A percentile compares a stretch with the other conserved stretches of the same genome.
These are phyloP conservation scores for Diaporthe vaccinii DNA, from an alignment of 2,329 filamentous ascomycete genomes.

Conservation along the genomic window DNA sequence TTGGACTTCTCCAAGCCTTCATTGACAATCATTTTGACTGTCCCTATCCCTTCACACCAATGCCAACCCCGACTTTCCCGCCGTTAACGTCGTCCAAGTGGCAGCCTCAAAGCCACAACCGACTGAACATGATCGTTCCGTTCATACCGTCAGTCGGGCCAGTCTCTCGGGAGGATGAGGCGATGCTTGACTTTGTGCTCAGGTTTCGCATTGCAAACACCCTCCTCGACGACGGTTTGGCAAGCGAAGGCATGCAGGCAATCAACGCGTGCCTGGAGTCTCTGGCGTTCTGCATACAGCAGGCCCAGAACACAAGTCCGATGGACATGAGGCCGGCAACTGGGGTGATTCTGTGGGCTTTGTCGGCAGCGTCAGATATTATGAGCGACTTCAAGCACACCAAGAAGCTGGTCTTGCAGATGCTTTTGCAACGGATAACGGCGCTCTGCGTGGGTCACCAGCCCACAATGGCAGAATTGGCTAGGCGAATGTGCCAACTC, in stretches of 20 bases:
- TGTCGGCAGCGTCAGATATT: constrained; percentile 33
- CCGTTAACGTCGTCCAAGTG: not conserved
- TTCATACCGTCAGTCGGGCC: not conserved
- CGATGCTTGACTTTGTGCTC: constrained; percentile 35
- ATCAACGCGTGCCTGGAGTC: constrained; percentile 9
- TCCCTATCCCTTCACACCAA: not conserved
- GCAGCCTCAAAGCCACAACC: not conserved
- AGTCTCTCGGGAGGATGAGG: constrained; percentile 9
- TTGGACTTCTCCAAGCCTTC: constrained; percentile 21
- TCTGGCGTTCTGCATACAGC: constrained; percentile 23
- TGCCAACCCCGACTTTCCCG: not conserved
- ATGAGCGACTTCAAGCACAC: constrained; percentile 14
- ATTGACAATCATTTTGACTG: constrained; percentile 31
- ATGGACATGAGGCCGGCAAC: constrained; percentile 18
- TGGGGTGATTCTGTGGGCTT: constrained; percentile 9
- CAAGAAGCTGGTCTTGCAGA: not conserved
- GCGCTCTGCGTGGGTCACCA: not conserved
- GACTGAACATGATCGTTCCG: not conserved
- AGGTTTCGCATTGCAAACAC: constrained; percentile 32
- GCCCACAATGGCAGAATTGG: constrained; percentile 32
- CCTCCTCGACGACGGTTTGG: constrained; percentile 27
- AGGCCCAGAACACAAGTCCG: constrained; percentile 1
- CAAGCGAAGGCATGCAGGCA: constrained; percentile 1
- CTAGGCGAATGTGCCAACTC: not conserved
- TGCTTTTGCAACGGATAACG: constrained; percentile 18